These are phyloP conservation scores for Chalciporus chontae DNA, from an alignment of 768 basidiomycete species.

Conservation along the genomic window DNA sequence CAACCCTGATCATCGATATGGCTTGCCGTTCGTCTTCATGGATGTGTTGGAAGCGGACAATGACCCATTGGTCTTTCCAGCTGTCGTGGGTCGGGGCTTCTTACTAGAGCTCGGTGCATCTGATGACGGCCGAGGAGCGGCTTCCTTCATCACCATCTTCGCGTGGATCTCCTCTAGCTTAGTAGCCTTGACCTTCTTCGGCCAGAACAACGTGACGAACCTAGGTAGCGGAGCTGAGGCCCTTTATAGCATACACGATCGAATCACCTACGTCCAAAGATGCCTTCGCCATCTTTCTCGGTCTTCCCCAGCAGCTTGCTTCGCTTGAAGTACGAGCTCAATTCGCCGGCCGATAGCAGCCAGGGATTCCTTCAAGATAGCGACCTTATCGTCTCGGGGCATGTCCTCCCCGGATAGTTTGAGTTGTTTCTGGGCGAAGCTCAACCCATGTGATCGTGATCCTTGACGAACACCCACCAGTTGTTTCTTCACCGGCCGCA, in stretches of 20 bases:
- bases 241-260: background rate
- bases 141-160: slow-evolving; percentile 92
- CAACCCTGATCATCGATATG: slow-evolving; percentile 45
- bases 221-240: slow-evolving; percentile 37
- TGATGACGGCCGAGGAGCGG: slow-evolving; percentile 55
- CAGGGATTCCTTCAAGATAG: slow-evolving; percentile 91
- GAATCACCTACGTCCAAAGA: slow-evolving; percentile 85
- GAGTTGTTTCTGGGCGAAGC: slow-evolving; percentile 75
- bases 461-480: slow-evolving; percentile 50
- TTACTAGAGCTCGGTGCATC: slow-evolving; percentile 47
- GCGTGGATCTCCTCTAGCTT: slow-evolving; percentile 95
- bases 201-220: slow-evolving; percentile 96
- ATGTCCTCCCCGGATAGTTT: slow-evolving; percentile 92
- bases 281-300: slow-evolving; percentile 86
- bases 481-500: slow-evolving; percentile 96
- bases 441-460: slow-evolving; percentile 1
- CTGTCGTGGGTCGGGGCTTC: slow-evolving; percentile 53
- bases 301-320: slow-evolving; percentile 78
- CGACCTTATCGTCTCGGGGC: slow-evolving; percentile 93
- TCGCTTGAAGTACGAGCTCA: slow-evolving; percentile 72
- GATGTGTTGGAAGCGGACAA: slow-evolving; percentile 41
- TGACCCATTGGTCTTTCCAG: slow-evolving; percentile 52
- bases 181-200: slow-evolving; percentile 90
- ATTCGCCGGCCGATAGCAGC: slow-evolving; percentile 92
- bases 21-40: slow-evolving; percentile 58